Conservation (phyloP, 23 red algal genomes). For the Chondrus crispus region DNA sequence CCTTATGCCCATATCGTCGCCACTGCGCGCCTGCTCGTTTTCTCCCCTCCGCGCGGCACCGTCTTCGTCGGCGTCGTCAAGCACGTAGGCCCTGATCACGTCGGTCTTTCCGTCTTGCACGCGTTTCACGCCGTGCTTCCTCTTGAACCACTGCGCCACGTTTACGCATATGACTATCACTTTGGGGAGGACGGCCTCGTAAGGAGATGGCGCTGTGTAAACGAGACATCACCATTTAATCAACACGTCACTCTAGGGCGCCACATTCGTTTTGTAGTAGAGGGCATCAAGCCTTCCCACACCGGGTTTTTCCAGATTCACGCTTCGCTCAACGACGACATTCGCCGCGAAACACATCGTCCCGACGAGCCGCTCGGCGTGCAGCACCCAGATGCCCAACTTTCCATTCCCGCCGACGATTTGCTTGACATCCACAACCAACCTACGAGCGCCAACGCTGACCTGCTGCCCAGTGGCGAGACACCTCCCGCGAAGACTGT, state of each 20-base stretch:
- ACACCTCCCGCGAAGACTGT: no score
- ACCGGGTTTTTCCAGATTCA: constrained; percentile 38
- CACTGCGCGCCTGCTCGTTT: constrained; percentile 6
- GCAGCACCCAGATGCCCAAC: no score
- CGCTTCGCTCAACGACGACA: not conserved
- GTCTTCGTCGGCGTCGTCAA: constrained; percentile 33
- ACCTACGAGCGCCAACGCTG: no score
- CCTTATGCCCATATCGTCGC: constrained; percentile 47
- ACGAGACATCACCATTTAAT: not conserved
- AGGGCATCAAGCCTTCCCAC: constrained; percentile 2
- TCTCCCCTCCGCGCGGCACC: constrained; percentile 18
- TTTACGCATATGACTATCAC: constrained; percentile 2
- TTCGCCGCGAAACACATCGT: no score
- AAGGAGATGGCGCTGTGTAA: not conserved
- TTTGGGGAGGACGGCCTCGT: not conserved
- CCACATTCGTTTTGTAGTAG: constrained; percentile 43
- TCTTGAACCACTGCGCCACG: not conserved
- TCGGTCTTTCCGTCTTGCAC: constrained; percentile 27
- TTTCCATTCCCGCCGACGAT: no score
- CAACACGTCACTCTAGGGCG: constrained; percentile 18
- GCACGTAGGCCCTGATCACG: constrained; percentile 54
- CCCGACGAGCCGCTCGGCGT: no score
- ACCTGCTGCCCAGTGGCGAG: no score
- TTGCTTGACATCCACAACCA: no score
- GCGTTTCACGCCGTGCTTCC: constrained; percentile 44